phyloP scores from a whole-genome alignment of 192 early-diverging fungal species.

The Dissophora globulifera region DNA sequence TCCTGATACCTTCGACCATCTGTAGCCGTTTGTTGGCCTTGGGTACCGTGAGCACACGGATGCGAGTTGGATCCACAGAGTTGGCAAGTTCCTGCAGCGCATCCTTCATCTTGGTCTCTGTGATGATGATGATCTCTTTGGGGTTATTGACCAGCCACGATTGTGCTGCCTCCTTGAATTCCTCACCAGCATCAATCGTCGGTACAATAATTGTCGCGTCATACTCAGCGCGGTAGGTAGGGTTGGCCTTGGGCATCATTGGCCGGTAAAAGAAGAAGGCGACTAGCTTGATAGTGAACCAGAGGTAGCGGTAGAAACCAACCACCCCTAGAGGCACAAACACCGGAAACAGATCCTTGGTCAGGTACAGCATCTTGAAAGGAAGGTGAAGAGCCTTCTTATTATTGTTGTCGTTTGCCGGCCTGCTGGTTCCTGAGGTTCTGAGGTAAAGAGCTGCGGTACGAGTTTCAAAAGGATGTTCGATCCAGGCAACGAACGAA shows the following conservation, averaged over 20 bases:
- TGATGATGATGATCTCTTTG: slow-evolving; percentile 78
- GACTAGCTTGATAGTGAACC: slow-evolving; percentile 72
- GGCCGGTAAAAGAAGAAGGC: slow-evolving; percentile 74
- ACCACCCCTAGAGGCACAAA: slow-evolving; percentile 78
- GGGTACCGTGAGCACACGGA: slow-evolving; percentile 66
- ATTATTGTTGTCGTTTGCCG: slow-evolving; percentile 1
- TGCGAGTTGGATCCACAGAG: slow-evolving; percentile 65
- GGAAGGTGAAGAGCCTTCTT: neutral
- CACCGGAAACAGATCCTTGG: slow-evolving; percentile 73
- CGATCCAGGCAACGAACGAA: no score
- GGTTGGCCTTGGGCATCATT: slow-evolving; percentile 62
- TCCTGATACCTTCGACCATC: slow-evolving; percentile 76
- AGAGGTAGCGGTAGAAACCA: slow-evolving; percentile 78
- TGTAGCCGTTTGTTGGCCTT: slow-evolving; percentile 74
- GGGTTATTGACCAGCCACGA: slow-evolving; percentile 72
- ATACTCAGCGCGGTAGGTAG: slow-evolving; percentile 64
- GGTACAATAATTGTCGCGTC: slow-evolving; percentile 80
- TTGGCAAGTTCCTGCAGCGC: slow-evolving; percentile 66
- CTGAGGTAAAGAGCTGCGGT: no score
- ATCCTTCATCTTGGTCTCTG: slow-evolving; percentile 63
- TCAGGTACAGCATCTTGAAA: slow-evolving; percentile 70
- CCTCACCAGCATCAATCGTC: slow-evolving; percentile 82
- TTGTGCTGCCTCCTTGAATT: slow-evolving; percentile 73
- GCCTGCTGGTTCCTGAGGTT: no score
- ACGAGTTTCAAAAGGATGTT: no score